A percentile compares a stretch with the other conserved stretches of the same genome.
Conservation (phyloP, 768 basidiomycete genomes). For the Pulveroboletus sp. region DNA sequence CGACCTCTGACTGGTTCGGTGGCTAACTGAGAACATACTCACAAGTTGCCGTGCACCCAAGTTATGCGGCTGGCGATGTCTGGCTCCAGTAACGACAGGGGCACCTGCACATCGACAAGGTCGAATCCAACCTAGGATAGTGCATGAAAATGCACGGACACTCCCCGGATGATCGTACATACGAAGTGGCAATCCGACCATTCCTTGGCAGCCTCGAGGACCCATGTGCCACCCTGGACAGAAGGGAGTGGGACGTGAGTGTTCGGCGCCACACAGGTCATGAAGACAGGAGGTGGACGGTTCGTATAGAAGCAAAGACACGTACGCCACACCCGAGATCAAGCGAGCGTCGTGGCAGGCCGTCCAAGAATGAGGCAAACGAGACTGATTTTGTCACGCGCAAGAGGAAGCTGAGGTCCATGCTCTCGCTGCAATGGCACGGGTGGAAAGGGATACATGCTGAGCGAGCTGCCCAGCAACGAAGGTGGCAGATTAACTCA, state of each 20-base stretch:
- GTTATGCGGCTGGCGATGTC: constrained; percentile 53
- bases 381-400: constrained; percentile 53
- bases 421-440: constrained; percentile 40
- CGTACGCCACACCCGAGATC: constrained; percentile 72
- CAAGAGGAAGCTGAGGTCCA: constrained; percentile 48
- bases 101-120: constrained; percentile 69
- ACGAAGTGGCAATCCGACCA: constrained; percentile 67
- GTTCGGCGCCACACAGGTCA: not conserved
- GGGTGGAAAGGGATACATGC: not conserved
- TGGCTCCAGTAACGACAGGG: constrained; percentile 46
- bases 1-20: not conserved
- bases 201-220: constrained; percentile 65
- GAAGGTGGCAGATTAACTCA: constrained; percentile 32
- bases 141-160: constrained; percentile 1
- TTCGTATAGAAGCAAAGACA: constrained; percentile 18
- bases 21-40: constrained; percentile 19
- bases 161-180: constrained; percentile 23
- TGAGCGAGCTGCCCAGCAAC: constrained; percentile 4
- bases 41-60: constrained; percentile 82
- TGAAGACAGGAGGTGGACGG: not conserved
- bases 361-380: constrained; percentile 50
- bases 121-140: constrained; percentile 66
- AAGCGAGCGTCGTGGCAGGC: constrained; percentile 48
- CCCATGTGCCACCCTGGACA: constrained; percentile 60
- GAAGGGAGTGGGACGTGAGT: not conserved